These are phyloP conservation scores for Thelephora ganbajun DNA, from an alignment of 768 basidiomycete species.

Conservation along the genomic window DNA sequence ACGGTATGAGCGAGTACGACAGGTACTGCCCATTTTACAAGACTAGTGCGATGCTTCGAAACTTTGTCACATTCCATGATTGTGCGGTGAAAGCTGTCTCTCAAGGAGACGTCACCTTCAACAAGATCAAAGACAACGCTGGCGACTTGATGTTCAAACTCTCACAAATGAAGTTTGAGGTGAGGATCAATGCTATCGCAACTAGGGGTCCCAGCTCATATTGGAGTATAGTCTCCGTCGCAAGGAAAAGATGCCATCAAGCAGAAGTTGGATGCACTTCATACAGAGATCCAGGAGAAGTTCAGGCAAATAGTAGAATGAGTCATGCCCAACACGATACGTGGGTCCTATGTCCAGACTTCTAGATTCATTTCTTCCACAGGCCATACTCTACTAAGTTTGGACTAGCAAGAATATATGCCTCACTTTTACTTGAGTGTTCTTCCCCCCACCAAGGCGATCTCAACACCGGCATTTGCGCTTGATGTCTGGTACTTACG, in stretches of 20 bases:
- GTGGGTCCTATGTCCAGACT: slow-evolving; percentile 7
- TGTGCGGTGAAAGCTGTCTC: slow-evolving; percentile 76
- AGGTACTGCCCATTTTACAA: slow-evolving; percentile 98
- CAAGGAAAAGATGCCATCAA: slow-evolving; percentile 78
- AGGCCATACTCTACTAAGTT: slow-evolving; percentile 1
- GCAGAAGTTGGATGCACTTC: slow-evolving; percentile 67
- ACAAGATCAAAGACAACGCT: slow-evolving; percentile 76
- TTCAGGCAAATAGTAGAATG: slow-evolving; percentile 81
- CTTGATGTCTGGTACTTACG: no score
- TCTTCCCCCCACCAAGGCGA: no score
- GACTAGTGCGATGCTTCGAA: slow-evolving; percentile 89
- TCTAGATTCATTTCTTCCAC: not conserved
- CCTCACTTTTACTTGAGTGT: not conserved
- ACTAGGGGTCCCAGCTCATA: slow-evolving; percentile 2
- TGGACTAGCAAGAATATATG: not conserved
- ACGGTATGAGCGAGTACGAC: slow-evolving; percentile 97
- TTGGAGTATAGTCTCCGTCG: slow-evolving; percentile 57
- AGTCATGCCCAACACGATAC: slow-evolving; percentile 12
- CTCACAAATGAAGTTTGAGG: slow-evolving; percentile 99
- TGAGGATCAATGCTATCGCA: slow-evolving; percentile 19
- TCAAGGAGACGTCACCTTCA: slow-evolving; percentile 71
- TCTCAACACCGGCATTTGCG: no score
- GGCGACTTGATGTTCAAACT: slow-evolving; percentile 89
- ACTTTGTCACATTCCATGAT: slow-evolving; percentile 91
- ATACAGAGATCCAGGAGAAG: slow-evolving; percentile 83